Conservation (phyloP, 1,139 yeast species). For the Kurtzmaniella quercitrusa region DNA sequence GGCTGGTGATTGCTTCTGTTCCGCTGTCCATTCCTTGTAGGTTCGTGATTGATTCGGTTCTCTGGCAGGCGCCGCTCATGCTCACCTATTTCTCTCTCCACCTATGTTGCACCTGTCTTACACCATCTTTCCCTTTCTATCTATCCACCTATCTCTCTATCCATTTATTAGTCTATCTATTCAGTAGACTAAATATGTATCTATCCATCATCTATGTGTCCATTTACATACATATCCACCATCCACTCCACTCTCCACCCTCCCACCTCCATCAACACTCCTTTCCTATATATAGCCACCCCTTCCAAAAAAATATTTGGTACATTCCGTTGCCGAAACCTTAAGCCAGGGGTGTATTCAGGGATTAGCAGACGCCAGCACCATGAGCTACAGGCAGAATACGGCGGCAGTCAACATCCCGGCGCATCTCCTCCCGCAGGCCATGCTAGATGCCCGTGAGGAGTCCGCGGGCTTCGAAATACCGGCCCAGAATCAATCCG, state of each 20-base stretch:
- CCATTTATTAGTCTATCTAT: too few relatives aligned
- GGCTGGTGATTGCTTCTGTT: too few relatives aligned
- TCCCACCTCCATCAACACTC: not conserved
- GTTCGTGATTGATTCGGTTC: too few relatives aligned
- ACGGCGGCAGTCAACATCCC: slow-evolving; percentile 18
- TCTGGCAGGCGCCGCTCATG: too few relatives aligned
- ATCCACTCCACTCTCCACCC: not conserved
- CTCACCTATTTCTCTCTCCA: too few relatives aligned
- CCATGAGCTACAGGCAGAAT: not conserved
- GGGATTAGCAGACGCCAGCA: not conserved
- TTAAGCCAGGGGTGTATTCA: not conserved
- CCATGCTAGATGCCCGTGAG: slow-evolving; percentile 15
- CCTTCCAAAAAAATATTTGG: not conserved
- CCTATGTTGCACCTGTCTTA: too few relatives aligned
- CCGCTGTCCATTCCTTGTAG: too few relatives aligned
- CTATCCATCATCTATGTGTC: too few relatives aligned
- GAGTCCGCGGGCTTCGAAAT: not conserved
- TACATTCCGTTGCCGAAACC: not conserved
- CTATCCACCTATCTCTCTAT: too few relatives aligned
- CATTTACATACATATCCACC: not conserved
- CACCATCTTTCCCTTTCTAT: too few relatives aligned
- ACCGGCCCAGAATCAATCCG: not conserved
- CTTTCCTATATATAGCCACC: not conserved
- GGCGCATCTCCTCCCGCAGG: slow-evolving; percentile 33
- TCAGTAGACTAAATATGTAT: too few relatives aligned